These are phyloP conservation scores for Vaccinium myrtillus DNA, from an alignment of 148 eudicot genomes.

Conservation along the genomic window DNA sequence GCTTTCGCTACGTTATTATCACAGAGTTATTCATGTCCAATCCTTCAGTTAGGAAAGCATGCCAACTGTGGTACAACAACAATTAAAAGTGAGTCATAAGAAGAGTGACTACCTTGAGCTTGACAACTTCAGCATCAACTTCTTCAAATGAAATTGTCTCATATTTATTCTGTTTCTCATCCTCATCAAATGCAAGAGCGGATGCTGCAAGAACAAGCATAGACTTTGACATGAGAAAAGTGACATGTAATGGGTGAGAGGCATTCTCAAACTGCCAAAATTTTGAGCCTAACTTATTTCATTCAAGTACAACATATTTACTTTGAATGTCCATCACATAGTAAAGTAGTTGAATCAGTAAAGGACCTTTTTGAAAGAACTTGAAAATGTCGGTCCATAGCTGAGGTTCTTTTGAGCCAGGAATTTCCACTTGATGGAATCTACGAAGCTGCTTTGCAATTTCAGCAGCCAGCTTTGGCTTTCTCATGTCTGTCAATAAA, in stretches of 20 bases:
- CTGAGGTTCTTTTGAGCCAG: conserved; percentile 90
- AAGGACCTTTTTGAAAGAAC: conserved; percentile 71
- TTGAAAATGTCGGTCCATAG: conserved; percentile 77
- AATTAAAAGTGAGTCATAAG: neutral
- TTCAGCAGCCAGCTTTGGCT: conserved; percentile 67
- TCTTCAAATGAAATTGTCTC: conserved; percentile 66
- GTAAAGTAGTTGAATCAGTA: conserved; percentile 17
- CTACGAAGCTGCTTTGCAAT: conserved; percentile 84
- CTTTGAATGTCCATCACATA: neutral
- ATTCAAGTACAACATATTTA: neutral
- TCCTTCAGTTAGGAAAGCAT: neutral
- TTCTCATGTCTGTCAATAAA: conserved; percentile 72
- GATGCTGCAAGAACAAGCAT: conserved; percentile 64
- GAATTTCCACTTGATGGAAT: conserved; percentile 83
- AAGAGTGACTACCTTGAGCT: conserved; percentile 63
- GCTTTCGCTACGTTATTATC: neutral
- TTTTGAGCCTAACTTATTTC: neutral
- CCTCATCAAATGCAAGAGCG: conserved; percentile 62
- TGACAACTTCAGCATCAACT: conserved; percentile 50
- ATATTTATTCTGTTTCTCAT: conserved; percentile 63
- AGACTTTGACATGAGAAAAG: conserved; percentile 13
- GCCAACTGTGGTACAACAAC: neutral
- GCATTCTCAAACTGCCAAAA: neutral
- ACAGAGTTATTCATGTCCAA: neutral
- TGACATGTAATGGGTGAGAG: neutral